Evolutionary conservation across 1,139 yeast genomes (phyloP), one percentile per base, ranked within the genome.

Genomic region (Kodamaea alishanica): DNA sequence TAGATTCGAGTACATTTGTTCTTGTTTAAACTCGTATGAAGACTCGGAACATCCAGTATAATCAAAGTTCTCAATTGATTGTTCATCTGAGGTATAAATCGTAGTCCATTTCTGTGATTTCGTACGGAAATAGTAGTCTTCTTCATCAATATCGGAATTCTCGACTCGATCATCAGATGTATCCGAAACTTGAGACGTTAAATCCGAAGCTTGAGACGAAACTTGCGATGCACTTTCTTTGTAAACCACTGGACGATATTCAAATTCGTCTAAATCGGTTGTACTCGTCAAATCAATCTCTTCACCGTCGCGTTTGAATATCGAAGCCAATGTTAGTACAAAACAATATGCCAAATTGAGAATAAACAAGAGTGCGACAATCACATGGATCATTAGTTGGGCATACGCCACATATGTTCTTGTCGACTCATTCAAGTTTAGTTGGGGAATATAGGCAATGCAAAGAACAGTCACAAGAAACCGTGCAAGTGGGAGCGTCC

Each of bases 401-500:
- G 61, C 61, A 49, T 63, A 70, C 1, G 75, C 71, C 28, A 73
- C 62, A 39, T 63, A 55, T 0, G 76, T 68, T 34, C 75, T 54
- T 1, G 53, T 44, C 1, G 51, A 46, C 43, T 73, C 79, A 15
- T 61, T 50, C 3, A 61, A 45, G 15, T 59, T 49, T 24, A 75
- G 47, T 24, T 54, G 52, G 10, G 48, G 48, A 30, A 74, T 56
- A 38, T 60, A 73, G 1, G 77, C 70, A n/a, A 74, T 58, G 42
- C 71, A 68, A 32, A 75, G 51, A 2, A 69, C 37, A 0, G 75
- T 60, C 10, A 67, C 63, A 5, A 70, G 32, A 3, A 73, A 50
- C 36, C 67, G 60, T 1, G 74, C 70, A 6, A 60, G 41, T 2
- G 70, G 72, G 8, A 67, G 51, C 33, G 66, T 55, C 51, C 69